These are phyloP conservation scores for Fusarium vanettenii DNA, from an alignment of 2,329 filamentous ascomycete genomes.

Conservation along the genomic window DNA sequence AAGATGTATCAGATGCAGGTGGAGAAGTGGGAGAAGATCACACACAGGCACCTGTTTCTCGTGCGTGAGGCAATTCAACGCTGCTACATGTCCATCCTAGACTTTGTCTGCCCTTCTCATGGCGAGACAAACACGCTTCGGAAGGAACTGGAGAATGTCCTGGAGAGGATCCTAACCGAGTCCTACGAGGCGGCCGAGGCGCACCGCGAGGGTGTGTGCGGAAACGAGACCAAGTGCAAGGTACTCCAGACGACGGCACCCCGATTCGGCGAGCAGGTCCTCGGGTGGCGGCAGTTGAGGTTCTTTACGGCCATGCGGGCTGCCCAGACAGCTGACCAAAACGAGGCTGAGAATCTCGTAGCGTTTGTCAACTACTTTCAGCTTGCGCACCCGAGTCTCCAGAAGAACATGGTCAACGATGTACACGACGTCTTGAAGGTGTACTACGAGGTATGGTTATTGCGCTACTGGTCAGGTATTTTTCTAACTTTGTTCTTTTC, in stretches of 20 bases:
- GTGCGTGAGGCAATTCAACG: conserved; percentile 28
- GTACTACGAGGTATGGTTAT: conserved; percentile 49
- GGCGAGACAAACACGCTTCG: conserved; percentile 29
- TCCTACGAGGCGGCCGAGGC: background rate
- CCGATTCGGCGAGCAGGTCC: conserved; percentile 36
- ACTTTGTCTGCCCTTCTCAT: conserved; percentile 22
- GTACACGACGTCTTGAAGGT: conserved; percentile 52
- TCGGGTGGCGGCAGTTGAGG: conserved; percentile 32
- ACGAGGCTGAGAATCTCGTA: background rate
- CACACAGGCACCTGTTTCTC: conserved; percentile 36
- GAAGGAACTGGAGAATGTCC: conserved; percentile 15
- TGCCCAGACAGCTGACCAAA: background rate
- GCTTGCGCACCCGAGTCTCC: conserved; percentile 9
- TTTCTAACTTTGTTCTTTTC: background rate
- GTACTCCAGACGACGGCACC: conserved; percentile 39
- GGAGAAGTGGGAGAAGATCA: conserved; percentile 45
- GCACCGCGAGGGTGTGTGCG: conserved; percentile 9
- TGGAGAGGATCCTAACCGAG: background rate
- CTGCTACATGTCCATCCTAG: conserved; percentile 33
- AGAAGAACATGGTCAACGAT: conserved; percentile 46
- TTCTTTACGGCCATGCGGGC: conserved; percentile 15
- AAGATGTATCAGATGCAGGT: conserved; percentile 48
- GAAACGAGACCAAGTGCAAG: conserved; percentile 16
- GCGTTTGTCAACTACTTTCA: conserved; percentile 12
- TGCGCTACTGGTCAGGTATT: fast-evolving